Conservation (phyloP, 2,329 filamentous ascomycete species). For the Sarocladiaceae sp. region DNA sequence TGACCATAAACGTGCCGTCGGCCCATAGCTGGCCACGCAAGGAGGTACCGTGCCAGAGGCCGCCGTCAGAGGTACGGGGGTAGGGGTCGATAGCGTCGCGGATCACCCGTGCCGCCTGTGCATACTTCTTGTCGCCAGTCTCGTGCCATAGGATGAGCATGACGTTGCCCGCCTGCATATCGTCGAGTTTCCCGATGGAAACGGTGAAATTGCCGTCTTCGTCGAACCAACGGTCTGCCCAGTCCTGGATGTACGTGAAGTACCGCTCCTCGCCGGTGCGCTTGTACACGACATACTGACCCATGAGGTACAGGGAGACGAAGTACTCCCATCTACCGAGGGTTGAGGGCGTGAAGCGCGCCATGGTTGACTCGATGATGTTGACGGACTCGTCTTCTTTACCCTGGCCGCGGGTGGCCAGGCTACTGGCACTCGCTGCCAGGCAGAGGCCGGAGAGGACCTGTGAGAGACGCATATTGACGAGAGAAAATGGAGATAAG, state of each 20-base stretch:
- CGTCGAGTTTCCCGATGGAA: constrained; percentile 7
- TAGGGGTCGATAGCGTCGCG: constrained; percentile 4
- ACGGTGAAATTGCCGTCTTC: constrained; percentile 5
- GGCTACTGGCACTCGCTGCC: neutral
- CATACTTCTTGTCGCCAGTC: constrained; percentile 9
- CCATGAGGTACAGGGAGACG: constrained; percentile 8
- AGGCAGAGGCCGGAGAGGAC: neutral
- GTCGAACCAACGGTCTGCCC: constrained; percentile 11
- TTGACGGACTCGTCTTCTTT: constrained; percentile 9
- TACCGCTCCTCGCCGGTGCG: constrained; percentile 9
- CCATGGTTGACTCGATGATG: constrained; percentile 10
- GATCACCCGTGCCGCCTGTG: neutral
- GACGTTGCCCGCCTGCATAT: constrained; percentile 10
- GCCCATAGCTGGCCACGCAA: constrained; percentile 8
- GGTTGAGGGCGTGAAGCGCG: neutral
- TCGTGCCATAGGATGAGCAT: constrained; percentile 8
- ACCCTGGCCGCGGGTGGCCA: neutral
- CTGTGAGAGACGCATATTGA: neutral
- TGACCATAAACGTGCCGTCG: constrained; percentile 10
- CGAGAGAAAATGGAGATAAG: neutral
- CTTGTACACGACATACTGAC: constrained; percentile 11
- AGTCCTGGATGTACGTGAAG: constrained; percentile 8
- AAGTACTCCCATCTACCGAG: constrained; percentile 9
- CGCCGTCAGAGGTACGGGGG: constrained; percentile 8
- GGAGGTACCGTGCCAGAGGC: neutral